Base-by-base conservation (phyloP, 108 stramenopile species). In the Cyclotella cryptica region DNA sequence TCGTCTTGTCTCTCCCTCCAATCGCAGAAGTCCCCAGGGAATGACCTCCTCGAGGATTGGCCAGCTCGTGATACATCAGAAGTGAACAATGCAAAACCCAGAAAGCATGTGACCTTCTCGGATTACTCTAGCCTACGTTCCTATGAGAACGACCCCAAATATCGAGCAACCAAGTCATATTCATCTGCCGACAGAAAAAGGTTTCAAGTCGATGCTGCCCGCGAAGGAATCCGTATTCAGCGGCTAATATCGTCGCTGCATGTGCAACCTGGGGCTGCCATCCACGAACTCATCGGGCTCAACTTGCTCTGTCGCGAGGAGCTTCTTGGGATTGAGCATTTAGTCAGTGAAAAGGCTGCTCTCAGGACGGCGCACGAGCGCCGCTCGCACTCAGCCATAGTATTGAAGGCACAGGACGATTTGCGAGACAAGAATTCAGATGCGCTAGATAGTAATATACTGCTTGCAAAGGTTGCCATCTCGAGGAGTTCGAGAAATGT, bases 131-230 rank as follows among this genome's bases (percentile, higher is more conserved):
- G 42, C 22, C 18, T 49, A 49, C 15, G n/a, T 3, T 3, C n/a
- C 47, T 49, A n/a, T 49, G 18, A 49, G 3, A n/a, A 49, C 47
- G 47, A 49, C 47, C 47, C 47, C 1, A 49, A n/a, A n/a, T 49
- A 49, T 49, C 47, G n/a, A 49, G 47, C 47, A 17, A 49, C 47
- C 47, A 49, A 49, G n/a, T 49, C 47, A 3, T 49, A 49, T n/a
- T 49, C 47, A 17, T 49, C 47, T 7, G 47, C 47, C n/a, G 47
- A 49, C n/a, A 17, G 47, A 49, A 17, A n/a, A 49, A 49, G 15
- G 18, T 49, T 49, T 49, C 47, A n/a, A 49, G 47, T 49, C 18
- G 47, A 49, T 3, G 47, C 47, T 49, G 47, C n/a, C n/a, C 47
- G n/a, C 47, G 47, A 49, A 49, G 47, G 18, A 17, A n/a, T n/a